Evolutionary conservation across 2,329 filamentous ascomycete genomes (phyloP), one percentile per base, ranked within the genome.

Genomic region (Colletotrichum coccodes): DNA sequence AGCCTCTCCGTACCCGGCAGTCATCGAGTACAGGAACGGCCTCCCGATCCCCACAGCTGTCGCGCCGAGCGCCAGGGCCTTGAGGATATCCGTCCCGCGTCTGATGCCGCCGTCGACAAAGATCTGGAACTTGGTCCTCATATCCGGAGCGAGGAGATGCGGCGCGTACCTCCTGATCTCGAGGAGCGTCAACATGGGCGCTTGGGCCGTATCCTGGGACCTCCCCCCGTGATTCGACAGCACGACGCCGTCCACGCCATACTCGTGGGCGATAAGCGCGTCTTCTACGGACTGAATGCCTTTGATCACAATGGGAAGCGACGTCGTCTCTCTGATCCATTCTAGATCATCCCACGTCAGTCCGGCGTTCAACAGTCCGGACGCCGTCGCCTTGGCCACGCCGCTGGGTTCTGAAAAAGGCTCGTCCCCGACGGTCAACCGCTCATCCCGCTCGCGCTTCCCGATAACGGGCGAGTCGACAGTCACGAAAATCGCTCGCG

Each of bases 191-290:
- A 71, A 8, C 36, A 72, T 70, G 49, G 70, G 63, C 26, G 70
- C 34, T 12, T 70, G 70, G 0, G 83, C 81, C 73, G 75, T 87
- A 64, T 88, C 85, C 1, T 84, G 74, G 50, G 79, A 84, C 54
- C 91, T 77, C 0, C 91, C 91, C 1, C 91, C 92, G 75, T 94
- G 92, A 71, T 94, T 94, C 16, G 85, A 88, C 2, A 94, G 82
- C 1, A 94, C 85, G 56, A 94, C 91, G 0, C 89, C 91, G 70
- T 93, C 87, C 3, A 87, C 86, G 0, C 89, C 90, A 18, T 84
- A 74, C 60, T 91, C 84, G 42, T 90, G 83, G 1, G 89, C 89
- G 71, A 82, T 84, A 57, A 84, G 80, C 6, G 91, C 91, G 76
- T 94, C 91, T 34, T 83, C 81, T 0, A 87, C 86, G 6, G 86